phyloP scores from a whole-genome alignment of 441 rosid species.

The Biscutella laevigata region DNA sequence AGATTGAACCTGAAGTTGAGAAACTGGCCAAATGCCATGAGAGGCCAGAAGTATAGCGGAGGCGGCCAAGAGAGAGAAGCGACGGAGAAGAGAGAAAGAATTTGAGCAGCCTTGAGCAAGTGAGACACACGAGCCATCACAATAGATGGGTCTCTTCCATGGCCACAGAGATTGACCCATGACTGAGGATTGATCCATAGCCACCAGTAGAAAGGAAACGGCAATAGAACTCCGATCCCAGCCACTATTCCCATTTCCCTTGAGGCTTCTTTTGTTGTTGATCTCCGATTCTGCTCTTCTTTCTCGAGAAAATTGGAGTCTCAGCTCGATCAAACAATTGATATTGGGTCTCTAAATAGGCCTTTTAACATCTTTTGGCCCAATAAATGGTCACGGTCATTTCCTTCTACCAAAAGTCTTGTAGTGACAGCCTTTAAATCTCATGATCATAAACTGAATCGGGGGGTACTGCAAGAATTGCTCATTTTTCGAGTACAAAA shows the following conservation, averaged over 20 bases:
- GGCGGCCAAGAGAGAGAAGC: conserved; percentile 78
- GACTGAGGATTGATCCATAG: conserved; percentile 71
- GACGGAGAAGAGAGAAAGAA: conserved; percentile 60
- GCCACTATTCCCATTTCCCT: conserved; percentile 57
- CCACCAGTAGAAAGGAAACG: conserved; percentile 78
- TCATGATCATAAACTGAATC: too few relatives aligned
- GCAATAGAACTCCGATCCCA: conserved; percentile 51
- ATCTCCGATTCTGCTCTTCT: not conserved
- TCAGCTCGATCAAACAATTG: not conserved
- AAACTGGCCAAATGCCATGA: conserved; percentile 72
- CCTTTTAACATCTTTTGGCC: not conserved
- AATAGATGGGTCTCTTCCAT: conserved; percentile 57
- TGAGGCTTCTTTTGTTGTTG: not conserved
- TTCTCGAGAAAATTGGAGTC: not conserved
- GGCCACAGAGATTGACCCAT: conserved; percentile 74
- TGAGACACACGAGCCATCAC: conserved; percentile 70
- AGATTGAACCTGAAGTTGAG: conserved; percentile 72
- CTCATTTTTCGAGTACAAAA: too few relatives aligned
- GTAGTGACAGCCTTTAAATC: too few relatives aligned
- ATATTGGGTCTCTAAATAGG: conserved; percentile 17
- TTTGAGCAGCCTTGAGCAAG: conserved; percentile 64
- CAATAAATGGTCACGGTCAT: not conserved
- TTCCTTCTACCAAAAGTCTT: too few relatives aligned
- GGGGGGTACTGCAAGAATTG: too few relatives aligned
- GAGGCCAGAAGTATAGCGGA: conserved; percentile 81